These are phyloP conservation scores for Colletotrichum agaves DNA, from an alignment of 2,329 filamentous ascomycete genomes.

Conservation along the genomic window DNA sequence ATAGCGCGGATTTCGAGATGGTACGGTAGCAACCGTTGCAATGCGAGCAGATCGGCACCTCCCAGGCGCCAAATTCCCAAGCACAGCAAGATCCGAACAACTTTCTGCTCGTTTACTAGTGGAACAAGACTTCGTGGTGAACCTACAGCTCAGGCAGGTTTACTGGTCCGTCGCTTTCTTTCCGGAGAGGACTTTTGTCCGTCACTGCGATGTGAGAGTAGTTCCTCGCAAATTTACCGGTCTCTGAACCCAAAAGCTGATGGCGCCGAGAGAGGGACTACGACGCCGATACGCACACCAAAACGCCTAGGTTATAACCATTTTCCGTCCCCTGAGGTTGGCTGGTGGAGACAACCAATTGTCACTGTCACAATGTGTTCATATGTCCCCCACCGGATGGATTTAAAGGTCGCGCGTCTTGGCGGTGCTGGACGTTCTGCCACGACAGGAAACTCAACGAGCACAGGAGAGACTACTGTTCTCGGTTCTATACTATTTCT, in stretches of 20 bases:
- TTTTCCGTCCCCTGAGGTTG: neutral
- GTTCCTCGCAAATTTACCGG: neutral
- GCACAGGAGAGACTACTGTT: no score
- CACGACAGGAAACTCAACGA: neutral
- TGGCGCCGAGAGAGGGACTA: no score
- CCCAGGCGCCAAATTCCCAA: neutral
- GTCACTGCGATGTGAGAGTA: neutral
- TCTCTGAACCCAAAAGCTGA: no score
- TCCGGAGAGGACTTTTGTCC: no score
- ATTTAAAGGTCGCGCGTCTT: neutral
- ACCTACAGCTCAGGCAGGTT: no score
- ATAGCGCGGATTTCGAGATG: conserved; percentile 7
- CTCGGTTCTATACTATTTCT: no score
- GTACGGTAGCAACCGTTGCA: conserved; percentile 22
- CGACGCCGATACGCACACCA: neutral
- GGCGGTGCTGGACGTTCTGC: neutral
- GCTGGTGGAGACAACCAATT: conserved; percentile 10
- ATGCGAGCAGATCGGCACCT: neutral
- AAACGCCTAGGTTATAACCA: neutral
- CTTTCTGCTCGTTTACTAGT: no score
- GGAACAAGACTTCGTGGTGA: no score
- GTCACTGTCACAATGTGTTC: conserved; percentile 24
- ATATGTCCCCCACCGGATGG: conserved; percentile 4
- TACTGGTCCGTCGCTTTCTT: no score
- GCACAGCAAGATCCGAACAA: neutral